Evolutionary conservation across 331 rosid genomes (phyloP).

Genomic region (Arachis monticola): DNA sequence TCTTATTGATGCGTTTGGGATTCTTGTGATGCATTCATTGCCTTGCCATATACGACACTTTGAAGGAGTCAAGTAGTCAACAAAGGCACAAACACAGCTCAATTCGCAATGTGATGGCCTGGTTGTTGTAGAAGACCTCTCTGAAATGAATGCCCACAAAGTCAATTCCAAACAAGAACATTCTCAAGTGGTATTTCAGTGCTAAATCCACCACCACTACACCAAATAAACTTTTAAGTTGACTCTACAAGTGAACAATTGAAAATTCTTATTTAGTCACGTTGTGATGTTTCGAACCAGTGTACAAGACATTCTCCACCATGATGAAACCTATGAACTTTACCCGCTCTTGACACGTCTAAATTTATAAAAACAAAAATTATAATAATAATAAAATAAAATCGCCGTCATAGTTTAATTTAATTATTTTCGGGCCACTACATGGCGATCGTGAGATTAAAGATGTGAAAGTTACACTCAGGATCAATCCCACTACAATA

Average conservation of each 20-base stretch:
- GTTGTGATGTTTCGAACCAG: not conserved
- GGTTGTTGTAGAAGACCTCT: too few species aligned
- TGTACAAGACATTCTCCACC: not conserved
- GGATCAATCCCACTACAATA: not conserved
- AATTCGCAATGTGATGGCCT: too few species aligned
- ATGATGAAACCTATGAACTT: not conserved
- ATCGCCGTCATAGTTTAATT: not conserved
- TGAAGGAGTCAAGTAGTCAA: not conserved
- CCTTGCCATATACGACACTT: not conserved
- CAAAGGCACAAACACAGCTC: not conserved
- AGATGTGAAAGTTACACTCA: not conserved
- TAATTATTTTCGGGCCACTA: not conserved
- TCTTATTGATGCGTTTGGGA: not conserved
- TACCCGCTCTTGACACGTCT: not conserved
- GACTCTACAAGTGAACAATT: not conserved
- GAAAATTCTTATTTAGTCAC: conserved; percentile 1
- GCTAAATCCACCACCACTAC: not conserved
- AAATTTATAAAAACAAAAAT: not conserved
- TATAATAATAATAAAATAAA: too few species aligned
- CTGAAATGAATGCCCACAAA: not conserved
- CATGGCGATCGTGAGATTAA: not conserved
- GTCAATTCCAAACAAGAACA: conserved; percentile 6
- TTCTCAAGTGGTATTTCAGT: not conserved
- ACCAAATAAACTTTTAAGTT: conserved; percentile 10
- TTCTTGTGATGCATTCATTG: not conserved